phyloP scores from a whole-genome alignment of 2,329 filamentous ascomycete genomes.

The Claviceps sp. region DNA sequence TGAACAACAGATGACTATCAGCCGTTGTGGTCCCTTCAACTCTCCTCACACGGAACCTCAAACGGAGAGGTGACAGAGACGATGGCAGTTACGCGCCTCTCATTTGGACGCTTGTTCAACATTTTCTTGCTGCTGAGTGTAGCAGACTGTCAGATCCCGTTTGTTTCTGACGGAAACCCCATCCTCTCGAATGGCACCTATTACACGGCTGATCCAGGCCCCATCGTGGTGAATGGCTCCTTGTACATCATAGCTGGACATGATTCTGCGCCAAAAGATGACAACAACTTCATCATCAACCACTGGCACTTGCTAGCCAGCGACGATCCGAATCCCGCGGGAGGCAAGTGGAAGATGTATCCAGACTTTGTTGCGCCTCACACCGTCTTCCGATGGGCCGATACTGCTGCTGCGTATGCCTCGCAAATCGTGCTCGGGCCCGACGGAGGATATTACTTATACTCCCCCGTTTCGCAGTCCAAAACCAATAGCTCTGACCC shows the following conservation, averaged over 20 bases:
- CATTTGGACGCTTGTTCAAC: not conserved
- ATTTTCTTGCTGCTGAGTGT: not conserved
- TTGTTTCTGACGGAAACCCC: not conserved
- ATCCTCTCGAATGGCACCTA: not conserved
- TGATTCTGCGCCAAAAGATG: not conserved
- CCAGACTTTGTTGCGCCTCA: not conserved
- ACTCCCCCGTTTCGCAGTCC: not conserved
- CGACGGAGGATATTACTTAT: not conserved
- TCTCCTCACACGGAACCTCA: not conserved
- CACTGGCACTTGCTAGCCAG: not conserved
- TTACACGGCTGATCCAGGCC: not conserved
- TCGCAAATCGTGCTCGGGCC: slow-evolving; percentile 1
- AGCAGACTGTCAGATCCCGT: not conserved
- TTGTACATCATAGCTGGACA: not conserved
- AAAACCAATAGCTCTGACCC: not conserved
- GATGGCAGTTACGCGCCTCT: not conserved
- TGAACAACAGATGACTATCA: too few relatives aligned
- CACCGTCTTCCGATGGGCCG: not conserved
- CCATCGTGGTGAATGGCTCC: not conserved
- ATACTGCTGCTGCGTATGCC: not conserved
- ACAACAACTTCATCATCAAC: not conserved
- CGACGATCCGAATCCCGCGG: not conserved
- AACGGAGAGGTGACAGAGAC: not conserved
- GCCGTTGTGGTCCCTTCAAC: not conserved
- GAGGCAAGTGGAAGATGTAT: not conserved